Evolutionary conservation across 2,329 filamentous ascomycete species (phyloP), one percentile per base, ranked within the genome.

Genomic region (Chaetomium sp.): DNA sequence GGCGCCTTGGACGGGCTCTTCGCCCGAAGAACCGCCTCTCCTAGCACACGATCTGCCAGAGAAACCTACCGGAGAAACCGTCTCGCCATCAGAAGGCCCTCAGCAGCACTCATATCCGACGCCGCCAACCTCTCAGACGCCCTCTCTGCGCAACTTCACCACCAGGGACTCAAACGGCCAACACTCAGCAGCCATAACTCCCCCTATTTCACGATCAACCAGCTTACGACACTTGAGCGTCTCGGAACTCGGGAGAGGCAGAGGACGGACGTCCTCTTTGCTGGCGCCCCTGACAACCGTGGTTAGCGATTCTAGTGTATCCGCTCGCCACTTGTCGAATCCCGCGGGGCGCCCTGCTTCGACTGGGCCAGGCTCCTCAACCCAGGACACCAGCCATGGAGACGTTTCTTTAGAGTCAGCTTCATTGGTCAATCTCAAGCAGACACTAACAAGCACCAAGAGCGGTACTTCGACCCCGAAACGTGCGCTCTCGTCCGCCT

Each of bases 361-460:
- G 68, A 79, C 79, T 65, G 72, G 74, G 68, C 71, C 76, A 64
- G 74, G 70, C 71, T 73, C 80, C 74, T 75, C 79, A 72, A 74
- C 76, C 71, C 70, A 69, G 66, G 65, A 68, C 62, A 66, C 72
- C 60, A 68, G 68, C 62, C 68, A 68, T 59, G 62, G 69, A 59
- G 63, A 72, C 69, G 64, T 70, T 66, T 70, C 71, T 62, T 68
- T 72, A 69, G 73, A 80, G 70, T 85, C 81, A 73, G 79, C 81
- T 71, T 83, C 84, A 69, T 76, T 82, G 78, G 79, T 81, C 73
- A 80, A 82, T 76, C 79, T 87, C 72, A 88, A 35, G 49, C 43
- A 83, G 78, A 87, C 86, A 88, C 91, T 96, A 90, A 96, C 91
- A 83, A 80, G 77, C 73, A 77, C 84, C 78, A 95, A 96, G 91